Conservation (phyloP, 352 stramenopile species). For the Globisporangium emineosum region DNA sequence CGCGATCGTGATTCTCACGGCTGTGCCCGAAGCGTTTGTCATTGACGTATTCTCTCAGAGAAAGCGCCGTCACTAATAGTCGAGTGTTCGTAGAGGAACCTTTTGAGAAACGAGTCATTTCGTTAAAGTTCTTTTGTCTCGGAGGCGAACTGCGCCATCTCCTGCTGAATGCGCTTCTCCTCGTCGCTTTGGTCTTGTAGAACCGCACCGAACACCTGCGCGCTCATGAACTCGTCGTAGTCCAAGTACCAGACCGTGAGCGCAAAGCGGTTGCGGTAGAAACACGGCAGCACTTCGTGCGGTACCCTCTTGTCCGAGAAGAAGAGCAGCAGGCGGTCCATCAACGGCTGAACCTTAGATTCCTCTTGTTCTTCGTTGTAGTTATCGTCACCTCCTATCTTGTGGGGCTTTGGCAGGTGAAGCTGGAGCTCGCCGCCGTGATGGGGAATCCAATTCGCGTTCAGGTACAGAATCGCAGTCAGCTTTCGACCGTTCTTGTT, state of each 20-base stretch:
- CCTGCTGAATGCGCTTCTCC: conserved; percentile 19
- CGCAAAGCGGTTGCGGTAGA: conserved; percentile 29
- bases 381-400: too few species aligned
- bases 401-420: conserved; percentile 10
- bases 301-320: conserved; percentile 44
- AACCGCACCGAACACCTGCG: conserved; percentile 31
- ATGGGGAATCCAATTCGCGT: conserved; percentile 24
- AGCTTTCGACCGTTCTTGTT: conserved; percentile 47
- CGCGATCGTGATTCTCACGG: conserved; percentile 17
- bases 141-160: conserved; percentile 22
- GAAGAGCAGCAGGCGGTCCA: conserved; percentile 37
- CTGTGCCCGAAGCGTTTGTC: conserved; percentile 15
- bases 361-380: background rate
- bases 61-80: background rate
- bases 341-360: conserved; percentile 6
- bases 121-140: background rate
- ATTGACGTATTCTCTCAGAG: conserved; percentile 15
- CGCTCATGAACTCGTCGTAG: conserved; percentile 50
- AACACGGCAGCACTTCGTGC: conserved; percentile 35
- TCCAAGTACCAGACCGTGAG: conserved; percentile 66
- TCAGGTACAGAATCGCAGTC: conserved; percentile 57
- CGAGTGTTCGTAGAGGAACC: too few species aligned
- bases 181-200: conserved; percentile 12
- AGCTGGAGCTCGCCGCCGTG: conserved; percentile 37
- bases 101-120: too few species aligned